Base-by-base conservation (phyloP, 768 basidiomycete species). In the Mycena rosella region DNA sequence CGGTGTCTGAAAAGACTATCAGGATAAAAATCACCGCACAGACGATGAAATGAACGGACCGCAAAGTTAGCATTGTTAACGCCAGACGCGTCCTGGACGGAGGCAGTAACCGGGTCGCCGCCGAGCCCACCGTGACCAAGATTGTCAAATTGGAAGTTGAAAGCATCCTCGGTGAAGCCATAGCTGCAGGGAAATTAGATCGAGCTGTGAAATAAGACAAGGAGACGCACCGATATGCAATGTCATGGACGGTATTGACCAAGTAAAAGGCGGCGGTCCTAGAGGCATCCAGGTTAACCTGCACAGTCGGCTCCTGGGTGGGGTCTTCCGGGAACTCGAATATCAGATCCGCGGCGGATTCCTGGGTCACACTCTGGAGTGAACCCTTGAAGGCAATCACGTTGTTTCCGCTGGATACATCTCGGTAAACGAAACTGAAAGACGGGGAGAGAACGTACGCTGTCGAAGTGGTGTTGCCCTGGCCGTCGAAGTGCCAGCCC, bases 231-330 rank as follows among this genome's bases (percentile, higher is more conserved):
- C 82, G 74, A 63, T 77, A 78, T 18, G 77, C 70, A 32, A 79
- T 64, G 65, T 90, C 89, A 74, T 91, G 89, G 59, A 88, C 81
- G 63, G 81, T 83, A 77, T 91, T 92, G 73, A 82, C 82, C 32
- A 88, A 77, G 77, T 88, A 90, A 77, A 90, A 91, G 4, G 81
- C 82, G 68, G 86, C 86, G 5, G 84, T 84, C 32, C 84, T 79
- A 3, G 88, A 87, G 32, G 89, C 85, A 57, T 87, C 80, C 27
- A 87, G 59, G 74, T 91, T 89, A 40, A 60, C 78, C 5, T 68
- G 63, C 51, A 73, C 74, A 8, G 77, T 78, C 13, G 80, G 81
- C 11, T 53, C 51, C 7, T n/a, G 15, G 5, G 4, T 2, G 6
- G 51, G 18, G n/a, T 53, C 30, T 5, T 3, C 3, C 15, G 51